Evolutionary conservation across 495 filamentous ascomycete species (phyloP), one percentile per base, ranked within the genome.

Genomic region (Tuber brumale): DNA sequence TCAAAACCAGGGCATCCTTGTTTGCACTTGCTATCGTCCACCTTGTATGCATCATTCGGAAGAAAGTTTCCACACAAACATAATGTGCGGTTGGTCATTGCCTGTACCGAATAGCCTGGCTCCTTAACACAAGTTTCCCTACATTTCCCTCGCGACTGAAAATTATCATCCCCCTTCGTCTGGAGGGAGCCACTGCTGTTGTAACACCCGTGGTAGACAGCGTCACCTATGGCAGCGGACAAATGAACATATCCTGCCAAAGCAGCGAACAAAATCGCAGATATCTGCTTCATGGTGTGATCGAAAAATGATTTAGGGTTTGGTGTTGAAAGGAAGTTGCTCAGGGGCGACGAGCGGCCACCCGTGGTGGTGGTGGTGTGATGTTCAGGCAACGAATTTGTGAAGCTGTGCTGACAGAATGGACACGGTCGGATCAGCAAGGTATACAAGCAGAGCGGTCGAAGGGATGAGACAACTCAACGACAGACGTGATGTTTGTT

Each of bases 11-110:
- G 82, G 82, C 92, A 94, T 1, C 83, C 72, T 41, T 85, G 84
- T 70, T 87, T 86, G 84, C 92, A 94, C 4, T 85, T 75, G 16
- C 76, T 77, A 77, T 89, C 85, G 51, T 86, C 84, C 4, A 88
- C 86, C 75, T 87, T 77, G 69, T 82, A 83, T 8, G 76, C 73
- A 23, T 84, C 78, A 31, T 88, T 85, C 12, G 92, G 92, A 46
- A 91, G 84, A 48, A 82, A 81, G 51, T 87, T 80, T 51, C 92
- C 92, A 80, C 92, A 94, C 73, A 82, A 91, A 83, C 92, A 94
- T 23, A 86, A 81, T 31, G 76, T 82, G 43, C 83, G 84, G 7
- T 85, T 84, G 10, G 81, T 83, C 71, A 86, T 82, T 45, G 80
- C 88, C 80, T 81, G 78, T 42, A 82, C 81, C 31, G 81, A 70